Evolutionary conservation across 2,329 filamentous ascomycete species (phyloP), one percentile per base, ranked within the genome.

Genomic region (Didymosphaeria variabile): DNA sequence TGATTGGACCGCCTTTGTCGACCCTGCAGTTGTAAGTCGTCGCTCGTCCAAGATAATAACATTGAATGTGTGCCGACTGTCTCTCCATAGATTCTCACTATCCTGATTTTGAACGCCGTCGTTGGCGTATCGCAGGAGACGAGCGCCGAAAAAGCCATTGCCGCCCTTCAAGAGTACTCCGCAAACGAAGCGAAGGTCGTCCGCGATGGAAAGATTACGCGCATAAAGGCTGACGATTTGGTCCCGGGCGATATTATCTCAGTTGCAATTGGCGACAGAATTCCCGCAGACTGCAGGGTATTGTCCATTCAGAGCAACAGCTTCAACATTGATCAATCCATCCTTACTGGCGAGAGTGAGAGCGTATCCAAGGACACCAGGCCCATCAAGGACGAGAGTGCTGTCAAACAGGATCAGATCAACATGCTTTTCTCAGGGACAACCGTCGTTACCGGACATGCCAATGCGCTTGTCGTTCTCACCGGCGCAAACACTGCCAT

Each of bases 351-450:
- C 73, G 95, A 99, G 83, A 97, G 94, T 77, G 94, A 98, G 82
- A 98, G 94, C 78, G 94, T 99, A 55, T 87, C 90, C 77, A 99
- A 99, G 82, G 92, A 94, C 71, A 86, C 86, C 53, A 77, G 77
- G 3, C 83, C 86, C 6, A 84, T 98, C 67, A 83, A 87, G 69
- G 95, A 98, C 75, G 82, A 86, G 49, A 90, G 91, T 80, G 94
- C 94, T 47, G 96, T 99, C 69, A 93, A 97, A 82, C 95, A 99
- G 82, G 95, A 99, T 77, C 95, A 98, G 83, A 83, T 91, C 82
- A 99, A 99, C 80, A 97, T 97, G 87, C 86, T 99, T 62, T 99
- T 99, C 82, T 99, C 96, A 1, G 96, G 96, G 72, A 99, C 96
- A 6, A 98, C 95, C 3, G 93, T 99, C 19, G 94, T 97, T 21